phyloP scores from a whole-genome alignment of 805 yeast species.

The Vanderwaltozyma polyspora region DNA sequence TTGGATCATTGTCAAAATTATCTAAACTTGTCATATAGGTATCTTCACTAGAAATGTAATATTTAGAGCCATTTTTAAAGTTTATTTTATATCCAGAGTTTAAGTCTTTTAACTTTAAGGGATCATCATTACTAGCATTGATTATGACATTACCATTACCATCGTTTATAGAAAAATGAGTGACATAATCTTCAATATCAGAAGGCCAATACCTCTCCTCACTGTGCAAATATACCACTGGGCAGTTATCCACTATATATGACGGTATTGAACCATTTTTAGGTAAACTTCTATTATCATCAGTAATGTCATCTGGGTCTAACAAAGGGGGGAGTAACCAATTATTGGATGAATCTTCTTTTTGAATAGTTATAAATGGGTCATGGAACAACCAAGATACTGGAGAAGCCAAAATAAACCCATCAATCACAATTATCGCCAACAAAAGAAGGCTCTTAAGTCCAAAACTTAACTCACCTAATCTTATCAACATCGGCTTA shows the following conservation, averaged over 20 bases:
- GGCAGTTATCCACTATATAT: conserved; percentile 56
- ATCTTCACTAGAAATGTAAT: conserved; percentile 19
- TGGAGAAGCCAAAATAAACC: neutral
- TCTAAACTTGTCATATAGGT: conserved; percentile 43
- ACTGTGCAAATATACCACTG: conserved; percentile 74
- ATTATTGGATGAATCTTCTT: neutral
- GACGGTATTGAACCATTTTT: conserved; percentile 39
- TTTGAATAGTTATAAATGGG: conserved; percentile 1
- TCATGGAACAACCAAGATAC: neutral
- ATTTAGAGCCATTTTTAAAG: conserved; percentile 4
- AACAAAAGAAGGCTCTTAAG: neutral
- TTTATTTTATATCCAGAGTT: conserved; percentile 5
- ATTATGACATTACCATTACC: conserved; percentile 32
- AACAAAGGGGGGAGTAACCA: conserved; percentile 18
- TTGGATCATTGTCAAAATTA: conserved; percentile 65
- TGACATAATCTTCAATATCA: conserved; percentile 59
- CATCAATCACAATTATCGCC: neutral
- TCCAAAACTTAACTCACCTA: neutral
- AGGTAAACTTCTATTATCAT: conserved; percentile 18
- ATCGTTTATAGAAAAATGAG: conserved; percentile 49
- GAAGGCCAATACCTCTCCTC: conserved; percentile 85
- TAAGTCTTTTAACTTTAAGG: conserved; percentile 21
- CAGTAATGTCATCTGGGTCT: conserved; percentile 17
- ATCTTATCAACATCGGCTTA: too few relatives aligned
- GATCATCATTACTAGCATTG: conserved; percentile 5